phyloP scores from a whole-genome alignment of 495 filamentous ascomycete species.

The Neohortaea acidophila region DNA sequence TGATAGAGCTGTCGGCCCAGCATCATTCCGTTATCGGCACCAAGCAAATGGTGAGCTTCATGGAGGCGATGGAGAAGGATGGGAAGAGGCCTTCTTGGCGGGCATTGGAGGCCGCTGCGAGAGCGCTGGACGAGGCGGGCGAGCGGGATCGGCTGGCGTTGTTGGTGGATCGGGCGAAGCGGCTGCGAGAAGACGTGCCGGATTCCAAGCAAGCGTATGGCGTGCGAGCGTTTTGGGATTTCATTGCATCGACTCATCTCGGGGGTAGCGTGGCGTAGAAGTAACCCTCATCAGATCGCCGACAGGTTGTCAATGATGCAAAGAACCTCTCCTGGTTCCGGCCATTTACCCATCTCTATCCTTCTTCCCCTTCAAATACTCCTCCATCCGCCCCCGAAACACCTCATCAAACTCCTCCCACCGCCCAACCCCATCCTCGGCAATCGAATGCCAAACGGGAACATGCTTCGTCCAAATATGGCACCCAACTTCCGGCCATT shows the following conservation, averaged over 20 bases:
- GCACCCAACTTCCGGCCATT: conserved; percentile 2
- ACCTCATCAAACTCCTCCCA: conserved; percentile 7
- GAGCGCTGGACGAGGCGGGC: conserved; percentile 30
- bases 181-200: too few species aligned
- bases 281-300: too few species aligned
- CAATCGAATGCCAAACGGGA: conserved; percentile 3
- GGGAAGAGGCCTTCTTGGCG: conserved; percentile 31
- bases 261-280: too few species aligned
- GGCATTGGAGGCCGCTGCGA: conserved; percentile 33
- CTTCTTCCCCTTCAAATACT: neutral
- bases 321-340: too few species aligned
- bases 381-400: neutral
- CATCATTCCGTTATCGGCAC: conserved; percentile 28
- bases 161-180: conserved; percentile 11
- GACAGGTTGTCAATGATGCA: too few species aligned
- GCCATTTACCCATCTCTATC: too few species aligned
- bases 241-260: too few species aligned
- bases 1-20: conserved; percentile 46
- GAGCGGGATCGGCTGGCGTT: conserved; percentile 26
- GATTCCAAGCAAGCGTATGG: too few species aligned
- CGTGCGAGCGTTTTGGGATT: too few species aligned
- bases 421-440: conserved; percentile 2
- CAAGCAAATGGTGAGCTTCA: conserved; percentile 35
- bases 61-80: conserved; percentile 29
- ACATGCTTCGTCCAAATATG: conserved; percentile 6